phyloP scores from a whole-genome alignment of 768 basidiomycete species.

The Tylopilus subfusipes region DNA sequence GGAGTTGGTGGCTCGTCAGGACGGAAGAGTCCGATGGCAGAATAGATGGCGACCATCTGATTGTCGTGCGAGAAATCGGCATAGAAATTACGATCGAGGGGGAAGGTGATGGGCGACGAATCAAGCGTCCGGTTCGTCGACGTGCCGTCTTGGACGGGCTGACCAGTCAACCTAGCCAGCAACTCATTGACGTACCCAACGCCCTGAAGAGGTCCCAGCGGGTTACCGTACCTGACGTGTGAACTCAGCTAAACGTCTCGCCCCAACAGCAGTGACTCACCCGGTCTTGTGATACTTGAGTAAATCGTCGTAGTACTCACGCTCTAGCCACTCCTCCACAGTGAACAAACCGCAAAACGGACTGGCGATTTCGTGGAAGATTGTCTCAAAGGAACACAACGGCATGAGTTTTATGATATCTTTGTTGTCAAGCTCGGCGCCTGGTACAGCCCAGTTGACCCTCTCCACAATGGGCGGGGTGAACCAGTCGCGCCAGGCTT shows the following conservation, averaged over 20 bases:
- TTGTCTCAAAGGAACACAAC: constrained; percentile 80
- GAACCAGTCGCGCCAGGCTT: constrained; percentile 55
- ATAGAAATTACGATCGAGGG: constrained; percentile 62
- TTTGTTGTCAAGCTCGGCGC: constrained; percentile 49
- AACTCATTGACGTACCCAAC: constrained; percentile 89
- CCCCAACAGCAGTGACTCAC: constrained; percentile 33
- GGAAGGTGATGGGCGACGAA: constrained; percentile 63
- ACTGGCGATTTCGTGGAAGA: constrained; percentile 47
- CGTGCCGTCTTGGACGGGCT: constrained; percentile 63
- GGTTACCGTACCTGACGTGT: constrained; percentile 56
- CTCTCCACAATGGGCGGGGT: constrained; percentile 53
- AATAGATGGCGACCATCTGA: constrained; percentile 74
- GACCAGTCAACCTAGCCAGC: constrained; percentile 70
- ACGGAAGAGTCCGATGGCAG: constrained; percentile 54
- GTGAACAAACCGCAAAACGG: constrained; percentile 76
- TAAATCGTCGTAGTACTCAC: constrained; percentile 70
- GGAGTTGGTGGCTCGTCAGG: constrained; percentile 26
- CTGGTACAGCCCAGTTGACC: constrained; percentile 59
- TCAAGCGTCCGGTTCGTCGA: constrained; percentile 80
- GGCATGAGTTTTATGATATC: constrained; percentile 64
- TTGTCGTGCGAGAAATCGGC: constrained; percentile 89
- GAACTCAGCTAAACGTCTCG: not conserved
- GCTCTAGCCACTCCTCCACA: constrained; percentile 55
- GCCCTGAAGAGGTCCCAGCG: constrained; percentile 72
- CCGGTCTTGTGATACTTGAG: constrained; percentile 79